Conservation (phyloP, 192 early-diverging fungal species). For the Coemansia sp. region DNA sequence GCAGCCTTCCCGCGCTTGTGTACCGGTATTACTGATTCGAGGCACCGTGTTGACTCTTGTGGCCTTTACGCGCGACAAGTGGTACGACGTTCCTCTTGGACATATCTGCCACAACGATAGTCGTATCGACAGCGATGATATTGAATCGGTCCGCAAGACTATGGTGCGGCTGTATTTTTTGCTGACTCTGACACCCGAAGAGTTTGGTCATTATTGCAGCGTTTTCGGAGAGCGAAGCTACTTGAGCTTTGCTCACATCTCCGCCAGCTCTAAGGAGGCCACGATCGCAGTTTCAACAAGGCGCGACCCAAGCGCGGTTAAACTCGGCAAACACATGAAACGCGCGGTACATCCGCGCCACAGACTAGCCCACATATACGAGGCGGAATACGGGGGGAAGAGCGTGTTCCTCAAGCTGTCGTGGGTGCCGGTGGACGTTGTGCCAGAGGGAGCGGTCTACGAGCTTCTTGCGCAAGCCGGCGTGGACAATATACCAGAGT, state of each 20-base stretch:
- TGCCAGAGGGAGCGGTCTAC: slow-evolving; percentile 6
- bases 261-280: background rate
- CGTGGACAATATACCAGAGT: background rate
- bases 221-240: background rate
- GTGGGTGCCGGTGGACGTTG: background rate
- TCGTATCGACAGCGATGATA: no score
- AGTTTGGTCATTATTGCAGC: slow-evolving; percentile 6
- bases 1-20: slow-evolving; percentile 22
- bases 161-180: background rate
- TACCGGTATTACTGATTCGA: slow-evolving; percentile 13
- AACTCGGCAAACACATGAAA: background rate
- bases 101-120: slow-evolving; percentile 5
- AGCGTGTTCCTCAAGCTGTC: slow-evolving; percentile 3
- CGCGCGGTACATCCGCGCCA: background rate
- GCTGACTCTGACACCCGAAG: background rate
- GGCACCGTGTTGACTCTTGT: slow-evolving; percentile 13
- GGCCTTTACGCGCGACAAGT: slow-evolving; percentile 21
- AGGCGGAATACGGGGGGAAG: background rate
- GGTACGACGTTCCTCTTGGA: slow-evolving; percentile 6
- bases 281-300: background rate
- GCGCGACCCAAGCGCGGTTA: background rate
- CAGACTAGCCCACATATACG: background rate
- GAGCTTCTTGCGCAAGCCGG: background rate
- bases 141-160: no score
- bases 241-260: background rate